Conservation (phyloP, 23 red algal species). For the Gracilaria caudata region DNA sequence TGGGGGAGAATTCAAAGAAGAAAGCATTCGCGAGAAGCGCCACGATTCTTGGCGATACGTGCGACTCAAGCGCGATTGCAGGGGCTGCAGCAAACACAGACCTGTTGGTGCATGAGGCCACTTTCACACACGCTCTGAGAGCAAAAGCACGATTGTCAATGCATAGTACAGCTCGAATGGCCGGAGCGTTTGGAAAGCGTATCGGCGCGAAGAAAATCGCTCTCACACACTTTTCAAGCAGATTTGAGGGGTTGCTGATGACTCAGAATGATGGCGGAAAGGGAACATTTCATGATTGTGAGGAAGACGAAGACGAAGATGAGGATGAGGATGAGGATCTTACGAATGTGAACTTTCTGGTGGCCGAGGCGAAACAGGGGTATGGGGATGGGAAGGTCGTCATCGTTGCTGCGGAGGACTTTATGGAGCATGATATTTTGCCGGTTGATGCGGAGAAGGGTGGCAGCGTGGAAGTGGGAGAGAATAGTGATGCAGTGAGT, state of each 20-base stretch:
- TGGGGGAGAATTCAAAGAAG: background rate
- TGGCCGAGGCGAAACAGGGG: constrained; percentile 36
- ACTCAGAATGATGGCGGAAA: background rate
- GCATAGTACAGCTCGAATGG: constrained; percentile 95
- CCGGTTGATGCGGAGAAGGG: background rate
- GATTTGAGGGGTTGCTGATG: constrained; percentile 69
- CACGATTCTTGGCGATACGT: constrained; percentile 89
- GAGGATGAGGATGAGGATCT: constrained; percentile 65
- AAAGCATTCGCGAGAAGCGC: constrained; percentile 52
- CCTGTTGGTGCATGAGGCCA: constrained; percentile 91
- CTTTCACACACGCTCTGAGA: constrained; percentile 61
- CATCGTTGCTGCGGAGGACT: constrained; percentile 67
- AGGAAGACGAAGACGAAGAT: background rate
- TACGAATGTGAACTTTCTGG: constrained; percentile 13
- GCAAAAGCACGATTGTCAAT: constrained; percentile 66
- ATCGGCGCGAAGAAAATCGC: constrained; percentile 71
- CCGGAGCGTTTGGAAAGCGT: constrained; percentile 80
- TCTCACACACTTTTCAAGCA: constrained; percentile 91
- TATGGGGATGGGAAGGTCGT: constrained; percentile 12
- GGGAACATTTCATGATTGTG: background rate
- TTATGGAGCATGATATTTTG: constrained; percentile 64
- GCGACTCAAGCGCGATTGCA: constrained; percentile 67
- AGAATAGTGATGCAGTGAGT: background rate
- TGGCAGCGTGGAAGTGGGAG: background rate
- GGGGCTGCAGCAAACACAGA: constrained; percentile 60